Percentiles rank a stretch among this genome's conserved stretches.
Evolutionary conservation across 495 filamentous ascomycete genomes (phyloP).

Genomic region (Podospora comata): DNA sequence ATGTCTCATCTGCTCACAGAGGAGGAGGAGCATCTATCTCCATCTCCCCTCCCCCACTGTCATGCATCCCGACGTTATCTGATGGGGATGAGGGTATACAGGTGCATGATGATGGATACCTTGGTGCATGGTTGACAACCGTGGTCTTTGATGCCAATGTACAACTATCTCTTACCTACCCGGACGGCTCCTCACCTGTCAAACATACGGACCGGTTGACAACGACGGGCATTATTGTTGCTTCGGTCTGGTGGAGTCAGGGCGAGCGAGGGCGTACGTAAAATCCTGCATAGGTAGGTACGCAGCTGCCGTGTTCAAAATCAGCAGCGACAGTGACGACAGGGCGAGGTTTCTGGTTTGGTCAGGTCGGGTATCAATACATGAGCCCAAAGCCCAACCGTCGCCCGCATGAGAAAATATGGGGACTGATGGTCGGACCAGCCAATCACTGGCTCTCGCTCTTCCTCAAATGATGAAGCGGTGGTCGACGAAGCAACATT

Average conservation of each 20-base stretch:
- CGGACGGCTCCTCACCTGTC: not conserved
- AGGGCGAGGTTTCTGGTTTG: constrained; percentile 14
- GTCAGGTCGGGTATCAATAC: constrained; percentile 36
- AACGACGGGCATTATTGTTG: not conserved
- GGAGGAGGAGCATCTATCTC: not conserved
- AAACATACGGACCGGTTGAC: not conserved
- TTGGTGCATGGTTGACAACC: not conserved
- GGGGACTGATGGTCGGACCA: constrained; percentile 7
- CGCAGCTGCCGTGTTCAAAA: not conserved
- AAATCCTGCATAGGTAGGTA: not conserved
- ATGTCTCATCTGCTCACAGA: not conserved
- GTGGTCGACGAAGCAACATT: constrained; percentile 12
- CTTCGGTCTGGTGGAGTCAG: constrained; percentile 4
- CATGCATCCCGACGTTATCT: not conserved
- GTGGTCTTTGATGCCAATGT: not conserved
- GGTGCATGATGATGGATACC: not conserved
- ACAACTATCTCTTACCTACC: not conserved
- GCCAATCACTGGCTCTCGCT: constrained; percentile 27
- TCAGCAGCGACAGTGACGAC: not conserved
- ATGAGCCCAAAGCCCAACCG: constrained; percentile 28
- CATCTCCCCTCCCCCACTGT: not conserved
- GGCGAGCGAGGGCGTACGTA: constrained; percentile 2
- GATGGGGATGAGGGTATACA: not conserved
- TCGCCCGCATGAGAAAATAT: constrained; percentile 13
- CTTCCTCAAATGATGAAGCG: not conserved